Base-by-base conservation (phyloP, 1,284 basidiomycete genomes). In the Hemileia vastatrix region DNA sequence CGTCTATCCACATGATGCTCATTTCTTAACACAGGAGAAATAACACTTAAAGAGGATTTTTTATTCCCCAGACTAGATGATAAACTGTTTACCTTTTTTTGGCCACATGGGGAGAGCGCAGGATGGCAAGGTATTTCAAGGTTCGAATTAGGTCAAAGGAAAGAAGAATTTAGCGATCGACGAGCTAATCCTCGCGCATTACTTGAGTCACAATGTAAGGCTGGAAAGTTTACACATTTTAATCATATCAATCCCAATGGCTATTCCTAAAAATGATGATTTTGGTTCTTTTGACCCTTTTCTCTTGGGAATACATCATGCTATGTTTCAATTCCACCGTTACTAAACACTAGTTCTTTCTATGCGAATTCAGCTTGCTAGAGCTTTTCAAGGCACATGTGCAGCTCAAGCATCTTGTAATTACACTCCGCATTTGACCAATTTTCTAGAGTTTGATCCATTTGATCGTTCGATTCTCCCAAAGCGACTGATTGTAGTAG, bases 61-160 rank as follows among this genome's bases (percentile, higher is more conserved):
- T 8, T n/a, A 5, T 51, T n/a, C 33, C 9, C 3, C 67, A 88
- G 87, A 6, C 82, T 90, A 55, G 88, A 90, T 70, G 86, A 90
- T 77, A 90, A 90, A 72, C 80, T 88, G 2, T 90, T 88, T 76
- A 85, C 84, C 64, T 88, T 88, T 79, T 90, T 87, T 85, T 81
- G 87, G 64, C 80, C 89, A 4, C 87, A 89, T 74, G 83, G 83
- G 19, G 87, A 90, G 68, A 80, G 80, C 57, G 83, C 81, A 70
- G 84, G 85, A 0, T 81, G 84, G 84, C 66, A 88, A 71, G 87
- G 87, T n/a, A 87, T 89, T 68, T 87, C 83, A 75, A 83, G 88
- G 23, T 89, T 89, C 76, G 87, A 89, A 73, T 87, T 83, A 0
- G 88, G 88, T 6, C 81, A 88, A 72, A 87, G 88, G 72, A 87